Conservation (phyloP, 179 eudicot species). For the Vitellaria paradoxa region DNA sequence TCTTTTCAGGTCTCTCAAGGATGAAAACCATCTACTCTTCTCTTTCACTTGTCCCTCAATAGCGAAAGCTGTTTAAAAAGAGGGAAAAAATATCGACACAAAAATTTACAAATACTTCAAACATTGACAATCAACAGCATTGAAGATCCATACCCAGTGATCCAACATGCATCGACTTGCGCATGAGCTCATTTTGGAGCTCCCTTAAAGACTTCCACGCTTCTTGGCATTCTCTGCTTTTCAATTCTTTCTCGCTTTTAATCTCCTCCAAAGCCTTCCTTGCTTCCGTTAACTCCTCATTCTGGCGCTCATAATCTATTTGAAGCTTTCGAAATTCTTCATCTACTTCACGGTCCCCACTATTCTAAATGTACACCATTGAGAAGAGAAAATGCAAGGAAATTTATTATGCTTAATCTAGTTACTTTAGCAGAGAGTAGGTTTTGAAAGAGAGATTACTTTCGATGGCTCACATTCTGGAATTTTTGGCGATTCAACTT, state of each 20-base stretch:
- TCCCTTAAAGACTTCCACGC: slow-evolving; percentile 71
- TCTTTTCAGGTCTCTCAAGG: slow-evolving; percentile 66
- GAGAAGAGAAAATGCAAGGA: not conserved
- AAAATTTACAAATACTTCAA: not conserved
- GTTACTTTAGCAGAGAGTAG: not conserved
- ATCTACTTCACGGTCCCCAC: slow-evolving; percentile 16
- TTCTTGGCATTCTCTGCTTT: slow-evolving; percentile 67
- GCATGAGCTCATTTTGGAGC: slow-evolving; percentile 94
- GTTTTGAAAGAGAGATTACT: slow-evolving; percentile 20
- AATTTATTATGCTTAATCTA: not conserved
- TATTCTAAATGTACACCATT: slow-evolving; percentile 36
- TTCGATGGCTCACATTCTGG: slow-evolving; percentile 21
- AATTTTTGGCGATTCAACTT: slow-evolving; percentile 27
- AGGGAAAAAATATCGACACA: slow-evolving; percentile 7
- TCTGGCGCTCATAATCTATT: slow-evolving; percentile 42
- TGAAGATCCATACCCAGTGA: slow-evolving; percentile 62
- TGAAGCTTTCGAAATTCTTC: slow-evolving; percentile 33
- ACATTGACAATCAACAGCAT: not conserved
- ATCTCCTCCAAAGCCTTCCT: slow-evolving; percentile 62
- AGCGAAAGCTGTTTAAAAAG: slow-evolving; percentile 67
- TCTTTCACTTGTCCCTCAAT: slow-evolving; percentile 99
- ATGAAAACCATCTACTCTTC: slow-evolving; percentile 85
- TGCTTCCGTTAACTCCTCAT: slow-evolving; percentile 56
- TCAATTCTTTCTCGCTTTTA: slow-evolving; percentile 57
- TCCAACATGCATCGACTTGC: slow-evolving; percentile 98